Percentiles rank a stretch among this genome's conserved stretches.
Evolutionary conservation across 768 basidiomycete species (phyloP).

Genomic region (Trametes elegans): DNA sequence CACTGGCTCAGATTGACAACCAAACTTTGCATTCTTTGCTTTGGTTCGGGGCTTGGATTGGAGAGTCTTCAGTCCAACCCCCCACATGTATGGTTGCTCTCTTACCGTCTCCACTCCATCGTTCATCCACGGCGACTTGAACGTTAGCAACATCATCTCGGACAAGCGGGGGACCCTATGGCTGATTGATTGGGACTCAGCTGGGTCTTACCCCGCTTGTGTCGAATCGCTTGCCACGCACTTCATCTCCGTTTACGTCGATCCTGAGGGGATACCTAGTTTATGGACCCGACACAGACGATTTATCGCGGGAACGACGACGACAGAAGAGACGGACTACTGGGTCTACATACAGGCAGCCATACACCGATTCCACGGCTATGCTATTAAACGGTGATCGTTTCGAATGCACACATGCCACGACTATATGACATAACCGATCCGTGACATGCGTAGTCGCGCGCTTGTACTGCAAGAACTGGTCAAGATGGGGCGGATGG

Average conservation of each 20-base stretch:
- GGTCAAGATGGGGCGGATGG: no score
- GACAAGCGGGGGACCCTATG: conserved; percentile 3
- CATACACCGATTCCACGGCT: conserved; percentile 1
- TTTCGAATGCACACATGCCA: no score
- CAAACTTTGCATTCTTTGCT: no score
- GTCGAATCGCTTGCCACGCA: conserved; percentile 4
- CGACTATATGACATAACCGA: no score
- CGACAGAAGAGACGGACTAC: conserved; percentile 1
- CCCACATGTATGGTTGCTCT: no score
- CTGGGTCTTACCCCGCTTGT: conserved; percentile 14
- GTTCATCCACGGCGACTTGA: conserved; percentile 18
- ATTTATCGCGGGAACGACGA: conserved; percentile 8
- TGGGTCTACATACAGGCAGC: conserved; percentile 2
- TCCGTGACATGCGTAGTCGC: no score
- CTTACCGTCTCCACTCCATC: conserved; percentile 2
- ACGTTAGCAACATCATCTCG: conserved; percentile 9
- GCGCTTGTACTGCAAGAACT: no score
- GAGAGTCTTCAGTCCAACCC: no score
- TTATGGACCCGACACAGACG: conserved; percentile 2
- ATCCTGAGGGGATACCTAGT: not conserved
- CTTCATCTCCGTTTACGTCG: not conserved
- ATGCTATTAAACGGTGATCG: not conserved
- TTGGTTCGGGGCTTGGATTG: no score
- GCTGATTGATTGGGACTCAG: conserved; percentile 17
- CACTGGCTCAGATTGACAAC: no score